Base-by-base conservation (phyloP, 2,329 filamentous ascomycete species). In the Diaporthe vexans region DNA sequence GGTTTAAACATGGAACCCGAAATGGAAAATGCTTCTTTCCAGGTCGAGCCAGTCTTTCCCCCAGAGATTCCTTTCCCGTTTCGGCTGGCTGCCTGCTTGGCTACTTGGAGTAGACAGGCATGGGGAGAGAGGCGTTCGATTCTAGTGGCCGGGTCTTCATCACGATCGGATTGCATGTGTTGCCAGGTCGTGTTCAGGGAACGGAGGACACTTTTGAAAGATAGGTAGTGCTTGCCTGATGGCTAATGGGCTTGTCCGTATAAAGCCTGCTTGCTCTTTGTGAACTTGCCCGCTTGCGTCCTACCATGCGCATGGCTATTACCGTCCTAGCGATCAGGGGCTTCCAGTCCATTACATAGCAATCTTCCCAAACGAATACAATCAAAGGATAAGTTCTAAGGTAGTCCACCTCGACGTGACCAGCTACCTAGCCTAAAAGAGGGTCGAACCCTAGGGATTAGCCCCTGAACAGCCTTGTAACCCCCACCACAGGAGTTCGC, bases 401-500 rank as follows among this genome's bases (percentile, higher is more conserved):
- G 35, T 37, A 13, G 35, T 2, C 35, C 35, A 37, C 35, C 13
- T 37, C 8, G 4, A 37, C 3, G n/a, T 19, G 13, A 21, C 15
- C 35, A 40, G 61, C 19, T 7, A 51, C 19, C 13, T 7, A 51
- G 26, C 13, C 6, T 10, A 35, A 35, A 40, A 2, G 35, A 67
- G 61, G 61, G 61, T 51, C 43, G 8, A 52, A 67, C 61, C 61
- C 61, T 51, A 51, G 6, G n/a, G n/a, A n/a, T 4, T 11, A 56
- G 21, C 69, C 69, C 69, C 69, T 61, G 69, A 67, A 37, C 7
- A 46, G 56, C 56, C 56, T 35, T 15, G 35, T 29, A 37, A 19
- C 59, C 40, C 59, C 46, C 26, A 65, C 43, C 43, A 46, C 52
- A 58, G 24, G n/a, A 71, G 56, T 51, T 52, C 69, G 43, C 69